phyloP scores from a whole-genome alignment of 495 filamentous ascomycete genomes.

The Neurospora sp. region DNA sequence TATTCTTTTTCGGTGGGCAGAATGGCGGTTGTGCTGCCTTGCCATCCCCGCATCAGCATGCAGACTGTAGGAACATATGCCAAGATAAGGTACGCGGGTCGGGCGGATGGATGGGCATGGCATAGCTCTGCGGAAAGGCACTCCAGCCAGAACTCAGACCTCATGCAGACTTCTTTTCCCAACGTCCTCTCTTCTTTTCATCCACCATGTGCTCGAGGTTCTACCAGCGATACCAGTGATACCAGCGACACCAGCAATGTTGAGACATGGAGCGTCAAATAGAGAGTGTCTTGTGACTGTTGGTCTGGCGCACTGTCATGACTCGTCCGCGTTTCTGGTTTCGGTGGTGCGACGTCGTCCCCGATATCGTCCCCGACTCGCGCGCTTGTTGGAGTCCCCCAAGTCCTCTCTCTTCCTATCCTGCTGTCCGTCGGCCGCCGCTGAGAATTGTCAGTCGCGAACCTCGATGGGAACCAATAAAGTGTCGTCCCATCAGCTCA shows the following conservation, averaged over 20 bases:
- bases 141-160: neutral
- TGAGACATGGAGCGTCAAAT: neutral
- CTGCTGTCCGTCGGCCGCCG: neutral
- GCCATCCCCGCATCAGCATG: neutral
- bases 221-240: neutral
- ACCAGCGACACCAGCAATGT: neutral
- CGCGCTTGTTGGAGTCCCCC: neutral
- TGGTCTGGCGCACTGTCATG: neutral
- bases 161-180: neutral
- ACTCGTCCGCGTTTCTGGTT: neutral
- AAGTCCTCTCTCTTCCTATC: neutral
- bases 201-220: neutral
- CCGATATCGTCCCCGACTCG: neutral
- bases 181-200: neutral
- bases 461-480: neutral
- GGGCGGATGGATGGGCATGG: neutral
- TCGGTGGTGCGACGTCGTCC: neutral
- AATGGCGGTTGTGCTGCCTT: neutral
- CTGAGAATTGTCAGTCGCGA: neutral
- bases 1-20: neutral
- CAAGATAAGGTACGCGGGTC: neutral
- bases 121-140: neutral
- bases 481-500: neutral
- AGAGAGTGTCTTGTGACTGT: neutral
- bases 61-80: neutral